Base-by-base conservation (phyloP, 371 early-diverging fungal species). In the Dichotomocladium elegans region DNA sequence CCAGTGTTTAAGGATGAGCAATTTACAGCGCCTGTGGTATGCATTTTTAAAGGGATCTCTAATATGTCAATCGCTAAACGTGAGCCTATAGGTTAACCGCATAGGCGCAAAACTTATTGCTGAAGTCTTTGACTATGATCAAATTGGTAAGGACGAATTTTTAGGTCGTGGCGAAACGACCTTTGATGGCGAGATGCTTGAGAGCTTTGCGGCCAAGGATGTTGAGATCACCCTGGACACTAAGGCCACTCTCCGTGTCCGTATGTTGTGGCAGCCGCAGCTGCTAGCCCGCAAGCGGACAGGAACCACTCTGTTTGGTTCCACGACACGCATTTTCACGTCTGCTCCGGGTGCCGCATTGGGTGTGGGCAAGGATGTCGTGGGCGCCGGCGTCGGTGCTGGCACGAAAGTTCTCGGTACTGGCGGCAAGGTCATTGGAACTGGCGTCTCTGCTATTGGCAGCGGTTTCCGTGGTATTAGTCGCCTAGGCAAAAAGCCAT, bases 111-210 rank as follows among this genome's bases (percentile, higher is more conserved):
- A 66, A 33, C 64, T 91, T 47, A 58, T 70, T 9, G 75, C 86
- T 14, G 86, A 88, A 44, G 72, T 88, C 15, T 89, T 74, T 66
- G 92, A 92, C 66, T 92, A 91, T 91, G 90, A 92, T 54, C 86
- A 88, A 68, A 64, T 92, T 41, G 78, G 80, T 49, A 70, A 77
- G 29, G 77, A 84, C 56, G 79, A 77, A 33, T 71, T 79, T 21
- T 60, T 92, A 10, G 80, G 80, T 37, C 65, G 59, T 45, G 47
- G 57, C 11, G 51, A 53, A 6, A 66, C 69, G 17, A 46, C 72
- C 0, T 71, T 77, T 21, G 56, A 60, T 42, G 58, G 63, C 1
- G 59, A 66, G 14, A 35, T 53, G 17, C 41, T 77, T 1, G 74
- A 73, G 26, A 73, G 72, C 10, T 73, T 73, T 50, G 66, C 55